Evolutionary conservation across 2,329 filamentous ascomycete genomes (phyloP).

Genomic region (Cordyceps militaris): DNA sequence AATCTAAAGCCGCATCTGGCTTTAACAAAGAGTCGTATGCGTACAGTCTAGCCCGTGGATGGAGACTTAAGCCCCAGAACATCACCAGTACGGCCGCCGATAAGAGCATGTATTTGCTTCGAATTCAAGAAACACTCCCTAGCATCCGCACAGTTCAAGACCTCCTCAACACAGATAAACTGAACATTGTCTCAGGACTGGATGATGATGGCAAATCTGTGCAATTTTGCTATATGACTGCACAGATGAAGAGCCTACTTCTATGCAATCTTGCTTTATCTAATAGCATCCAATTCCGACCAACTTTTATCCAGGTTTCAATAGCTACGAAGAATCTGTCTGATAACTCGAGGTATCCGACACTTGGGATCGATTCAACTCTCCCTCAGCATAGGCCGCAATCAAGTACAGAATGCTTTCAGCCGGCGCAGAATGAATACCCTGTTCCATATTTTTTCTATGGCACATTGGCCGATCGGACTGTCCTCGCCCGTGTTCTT

Average conservation of each 20-base stretch:
- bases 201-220: not conserved
- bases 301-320: constrained; percentile 11
- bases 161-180: not conserved
- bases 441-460: constrained; percentile 39
- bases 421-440: constrained; percentile 17
- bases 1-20: not conserved
- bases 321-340: constrained; percentile 15
- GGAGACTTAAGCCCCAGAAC: constrained; percentile 3
- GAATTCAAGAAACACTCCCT: not conserved
- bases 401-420: constrained; percentile 14
- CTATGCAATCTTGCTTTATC: not conserved
- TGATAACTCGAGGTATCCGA: constrained; percentile 12
- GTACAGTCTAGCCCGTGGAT: no score
- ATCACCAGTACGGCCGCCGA: not conserved
- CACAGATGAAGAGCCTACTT: not conserved
- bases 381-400: constrained; percentile 20
- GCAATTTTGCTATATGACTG: not conserved
- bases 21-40: constrained; percentile 16
- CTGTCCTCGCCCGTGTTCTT: constrained; percentile 26
- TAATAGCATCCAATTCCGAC: not conserved
- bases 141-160: not conserved
- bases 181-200: not conserved
- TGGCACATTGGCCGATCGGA: constrained; percentile 27
- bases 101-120: constrained; percentile 1
- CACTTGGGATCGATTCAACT: constrained; percentile 16